Evolutionary conservation across 2,329 filamentous ascomycete genomes (phyloP), one percentile per base, ranked within the genome.

Genomic region (Neophaeococcomyces aloes): DNA sequence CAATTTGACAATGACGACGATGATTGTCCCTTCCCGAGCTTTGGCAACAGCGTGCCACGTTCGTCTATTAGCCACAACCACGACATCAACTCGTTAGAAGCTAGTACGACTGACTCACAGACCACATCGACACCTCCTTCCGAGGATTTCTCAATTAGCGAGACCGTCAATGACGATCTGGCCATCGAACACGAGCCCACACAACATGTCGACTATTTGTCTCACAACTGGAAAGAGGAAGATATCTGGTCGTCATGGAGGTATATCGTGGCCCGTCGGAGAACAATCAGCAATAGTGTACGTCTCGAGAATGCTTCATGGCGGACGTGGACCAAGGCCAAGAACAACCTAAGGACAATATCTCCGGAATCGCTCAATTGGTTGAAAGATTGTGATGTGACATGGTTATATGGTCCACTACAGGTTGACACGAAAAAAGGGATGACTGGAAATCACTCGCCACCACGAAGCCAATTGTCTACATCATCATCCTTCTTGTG

Each of bases 161-260:
- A 79, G 35, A 73, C 79, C 25, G 81, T 83, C 7, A 81, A 83
- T 53, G 87, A 94, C 55, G 87, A 94, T 61, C 83, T 79, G 7
- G 81, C 82, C 8, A 71, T 93, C 29, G 76, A 79, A 49, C 72
- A 71, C 27, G 78, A 83, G 56, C 86, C 86, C 1, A 87, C 87
- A 35, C 74, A 86, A 52, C 86, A 94, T 64, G 88, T 94, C n/a
- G 88, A 94, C 65, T 94, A 94, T 59, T 75, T 95, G 36, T 94
- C 88, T 14, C 85, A 96, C 59, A 79, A 89, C 49, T 94, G 89
- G 86, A 79, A 76, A 50, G 87, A 95, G 64, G 88, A 96, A 62
- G 89, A 98, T 63, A 93, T 96, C 19, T 96, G 88, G 88, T 82
- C 85, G 4, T 95, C 89, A 1, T 96, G 91, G 91, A 81, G 87